Base-by-base conservation (phyloP, 1,284 basidiomycete species). In the Ceratorhiza oryzae-sativae region DNA sequence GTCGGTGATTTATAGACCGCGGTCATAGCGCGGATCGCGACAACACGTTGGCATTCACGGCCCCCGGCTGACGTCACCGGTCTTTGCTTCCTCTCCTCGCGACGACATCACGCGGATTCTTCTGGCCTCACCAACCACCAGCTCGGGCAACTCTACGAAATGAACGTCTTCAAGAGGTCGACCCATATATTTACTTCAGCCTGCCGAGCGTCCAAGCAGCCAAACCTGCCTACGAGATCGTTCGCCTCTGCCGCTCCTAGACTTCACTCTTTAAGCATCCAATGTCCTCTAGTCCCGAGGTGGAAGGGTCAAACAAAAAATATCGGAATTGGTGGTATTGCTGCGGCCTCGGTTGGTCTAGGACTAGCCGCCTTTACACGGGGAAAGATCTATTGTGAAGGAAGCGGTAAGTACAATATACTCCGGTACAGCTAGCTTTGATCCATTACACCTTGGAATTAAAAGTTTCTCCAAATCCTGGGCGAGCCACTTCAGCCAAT, bases 41-140 rank as follows among this genome's bases (percentile, higher is more conserved):
- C 53, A 15, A 18, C 9, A 45, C n/a, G 32, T 56, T 6, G 45
- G 41, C 34, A 23, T 23, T 27, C 25, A 45, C 20, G 49, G 49
- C 30, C 51, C 65, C 56, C 10, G 36, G 32, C 42, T 53, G 72
- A 67, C 62, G 72, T 67, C 63, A 72, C 30, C 34, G 46, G 59
- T 46, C 61, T 27, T 55, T 46, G 51, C 39, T 36, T 48, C 5
- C 3, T 49, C 48, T 8, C 27, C 20, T 27, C 48, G 27, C 48
- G 48, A 49, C 48, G 48, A 23, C 25, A 49, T 18, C 5, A 8
- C 48, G 8, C 6, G n/a, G n/a, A n/a, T n/a, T n/a, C n/a, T 2
- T 4, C 48, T 25, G 23, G 32, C 20, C 56, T 6, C 32, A 9
- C 39, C 51, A 25, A 34, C 18, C 56, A 36, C 32, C 27, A 39